Conservation (phyloP, 1,284 basidiomycete genomes). For the Irpex sp. region DNA sequence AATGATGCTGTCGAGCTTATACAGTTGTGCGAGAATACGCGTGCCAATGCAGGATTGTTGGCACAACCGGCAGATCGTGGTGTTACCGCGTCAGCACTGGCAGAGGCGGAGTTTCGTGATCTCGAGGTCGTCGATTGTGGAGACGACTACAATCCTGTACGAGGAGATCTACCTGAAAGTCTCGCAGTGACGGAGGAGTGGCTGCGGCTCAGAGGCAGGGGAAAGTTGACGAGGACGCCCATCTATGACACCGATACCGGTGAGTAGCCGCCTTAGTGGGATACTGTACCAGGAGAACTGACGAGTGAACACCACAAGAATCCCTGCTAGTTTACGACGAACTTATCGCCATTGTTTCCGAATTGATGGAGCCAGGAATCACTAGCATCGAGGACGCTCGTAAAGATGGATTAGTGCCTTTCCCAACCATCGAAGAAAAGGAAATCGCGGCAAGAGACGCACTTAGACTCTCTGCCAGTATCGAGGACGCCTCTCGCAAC, state of each 20-base stretch:
- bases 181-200: not conserved
- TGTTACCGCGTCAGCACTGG: too few species aligned
- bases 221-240: not conserved
- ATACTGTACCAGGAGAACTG: not conserved
- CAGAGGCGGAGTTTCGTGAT: not conserved
- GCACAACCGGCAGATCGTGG: not conserved
- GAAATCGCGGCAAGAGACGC: not conserved
- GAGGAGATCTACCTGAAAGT: not conserved
- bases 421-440: not conserved
- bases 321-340: not conserved
- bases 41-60: not conserved
- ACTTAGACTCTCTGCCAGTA: not conserved
- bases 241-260: not conserved
- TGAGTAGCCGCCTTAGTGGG: not conserved
- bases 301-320: not conserved
- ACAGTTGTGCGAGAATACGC: not conserved
- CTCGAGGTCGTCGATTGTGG: not conserved
- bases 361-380: not conserved
- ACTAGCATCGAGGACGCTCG: not conserved
- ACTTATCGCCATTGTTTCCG: not conserved
- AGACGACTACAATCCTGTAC: not conserved
- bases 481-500: not conserved
- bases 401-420: not conserved
- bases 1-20: not conserved
- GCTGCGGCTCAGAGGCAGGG: not conserved